These are phyloP conservation scores for Rhododendron henanense DNA, from an alignment of 148 eudicot species.

Conservation along the genomic window DNA sequence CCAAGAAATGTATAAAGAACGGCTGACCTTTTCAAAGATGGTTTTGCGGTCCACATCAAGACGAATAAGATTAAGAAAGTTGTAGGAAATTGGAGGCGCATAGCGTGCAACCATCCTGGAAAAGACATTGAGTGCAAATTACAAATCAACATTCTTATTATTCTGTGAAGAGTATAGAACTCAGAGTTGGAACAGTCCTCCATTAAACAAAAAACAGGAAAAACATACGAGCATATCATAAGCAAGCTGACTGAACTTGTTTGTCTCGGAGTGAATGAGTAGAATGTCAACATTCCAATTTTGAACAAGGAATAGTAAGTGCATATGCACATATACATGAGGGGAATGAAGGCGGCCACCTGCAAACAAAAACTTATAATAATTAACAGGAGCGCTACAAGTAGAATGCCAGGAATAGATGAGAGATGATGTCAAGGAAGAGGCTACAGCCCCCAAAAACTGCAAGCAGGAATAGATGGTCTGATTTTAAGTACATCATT, in stretches of 20 bases:
- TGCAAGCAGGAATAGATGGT: not conserved
- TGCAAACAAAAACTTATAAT: constrained; percentile 21
- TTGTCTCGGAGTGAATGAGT: constrained; percentile 86
- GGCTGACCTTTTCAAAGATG: constrained; percentile 72
- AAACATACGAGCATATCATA: constrained; percentile 88
- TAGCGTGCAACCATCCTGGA: constrained; percentile 97
- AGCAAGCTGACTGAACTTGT: constrained; percentile 96
- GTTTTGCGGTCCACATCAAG: constrained; percentile 68
- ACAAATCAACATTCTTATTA: not conserved
- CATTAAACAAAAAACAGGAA: not conserved
- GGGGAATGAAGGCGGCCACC: constrained; percentile 76
- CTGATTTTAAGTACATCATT: not conserved
- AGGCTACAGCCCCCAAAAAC: not conserved
- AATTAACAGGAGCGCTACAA: not conserved
- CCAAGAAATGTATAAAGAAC: not conserved
- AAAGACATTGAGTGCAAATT: not conserved
- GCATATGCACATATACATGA: constrained; percentile 94
- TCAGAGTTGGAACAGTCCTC: not conserved
- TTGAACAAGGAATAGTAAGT: constrained; percentile 90
- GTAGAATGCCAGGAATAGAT: not conserved
- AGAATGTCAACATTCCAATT: constrained; percentile 83
- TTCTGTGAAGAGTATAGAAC: not conserved
- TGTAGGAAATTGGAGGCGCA: constrained; percentile 94
- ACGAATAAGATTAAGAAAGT: constrained; percentile 82
- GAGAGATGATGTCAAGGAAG: not conserved